Evolutionary conservation across 257 asterid genomes (phyloP).

Genomic region (Haberlea rhodopensis): DNA sequence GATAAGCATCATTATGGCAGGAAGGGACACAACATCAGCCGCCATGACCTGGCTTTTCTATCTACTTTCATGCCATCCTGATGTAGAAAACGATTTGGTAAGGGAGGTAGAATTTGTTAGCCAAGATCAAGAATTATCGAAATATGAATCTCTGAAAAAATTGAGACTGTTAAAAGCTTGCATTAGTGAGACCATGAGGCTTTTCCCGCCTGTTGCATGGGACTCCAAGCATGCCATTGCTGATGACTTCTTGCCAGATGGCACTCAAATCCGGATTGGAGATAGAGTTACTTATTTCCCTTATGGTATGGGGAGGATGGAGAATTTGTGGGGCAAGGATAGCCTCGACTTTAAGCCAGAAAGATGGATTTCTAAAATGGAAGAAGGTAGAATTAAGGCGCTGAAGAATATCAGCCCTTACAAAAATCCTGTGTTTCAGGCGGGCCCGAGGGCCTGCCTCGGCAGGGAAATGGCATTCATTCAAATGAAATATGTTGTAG

Average conservation of each 20-base stretch:
- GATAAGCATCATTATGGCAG: slow-evolving; percentile 69
- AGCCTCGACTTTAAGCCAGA: slow-evolving; percentile 56
- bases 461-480: slow-evolving; percentile 71
- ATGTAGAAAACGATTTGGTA: slow-evolving; percentile 35
- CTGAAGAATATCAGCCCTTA: slow-evolving; percentile 45
- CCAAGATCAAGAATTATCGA: background rate
- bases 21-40: slow-evolving; percentile 65
- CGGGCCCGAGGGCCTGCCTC: slow-evolving; percentile 72
- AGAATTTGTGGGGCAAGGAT: slow-evolving; percentile 68
- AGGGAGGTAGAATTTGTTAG: slow-evolving; percentile 32
- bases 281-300: slow-evolving; percentile 76
- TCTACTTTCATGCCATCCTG: slow-evolving; percentile 40
- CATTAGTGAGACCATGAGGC: slow-evolving; percentile 60
- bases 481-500: slow-evolving; percentile 64
- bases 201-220: slow-evolving; percentile 69
- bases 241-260: slow-evolving; percentile 48
- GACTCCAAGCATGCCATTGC: slow-evolving; percentile 51
- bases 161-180: slow-evolving; percentile 51
- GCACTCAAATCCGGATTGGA: slow-evolving; percentile 43
- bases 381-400: slow-evolving; percentile 31
- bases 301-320: slow-evolving; percentile 82
- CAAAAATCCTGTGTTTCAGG: slow-evolving; percentile 73
- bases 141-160: slow-evolving; percentile 30
- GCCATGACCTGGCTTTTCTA: slow-evolving; percentile 76
- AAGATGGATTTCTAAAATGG: slow-evolving; percentile 46